Percentiles rank a stretch among this genome's conserved stretches.
These are phyloP conservation scores for Metarhizium anisopliae DNA, from an alignment of 2,329 filamentous ascomycete genomes.

Conservation along the genomic window DNA sequence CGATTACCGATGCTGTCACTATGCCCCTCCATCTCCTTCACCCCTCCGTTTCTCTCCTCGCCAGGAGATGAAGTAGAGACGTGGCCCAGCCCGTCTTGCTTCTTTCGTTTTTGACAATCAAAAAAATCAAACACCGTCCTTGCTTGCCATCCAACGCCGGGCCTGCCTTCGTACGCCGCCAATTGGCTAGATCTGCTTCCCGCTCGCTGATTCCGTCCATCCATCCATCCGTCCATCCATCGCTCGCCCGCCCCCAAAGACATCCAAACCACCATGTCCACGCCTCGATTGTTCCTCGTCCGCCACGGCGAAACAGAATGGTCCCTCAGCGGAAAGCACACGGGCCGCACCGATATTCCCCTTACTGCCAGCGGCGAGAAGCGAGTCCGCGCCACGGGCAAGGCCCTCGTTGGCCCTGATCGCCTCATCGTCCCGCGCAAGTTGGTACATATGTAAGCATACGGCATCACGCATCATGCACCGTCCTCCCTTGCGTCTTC, in stretches of 20 bases:
- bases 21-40: no score
- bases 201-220: neutral
- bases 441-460: constrained; percentile 68
- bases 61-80: no score
- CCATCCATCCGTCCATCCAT: neutral
- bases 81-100: no score
- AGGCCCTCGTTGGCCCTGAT: constrained; percentile 75
- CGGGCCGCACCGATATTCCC: constrained; percentile 76
- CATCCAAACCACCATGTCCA: constrained; percentile 20
- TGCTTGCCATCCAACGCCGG: no score
- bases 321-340: constrained; percentile 81
- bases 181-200: neutral
- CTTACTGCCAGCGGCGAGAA: constrained; percentile 75
- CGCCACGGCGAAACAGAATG: constrained; percentile 95
- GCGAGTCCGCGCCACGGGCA: constrained; percentile 66
- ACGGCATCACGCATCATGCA: neutral
- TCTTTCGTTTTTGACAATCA: no score
- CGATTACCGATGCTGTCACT: no score
- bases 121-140: no score
- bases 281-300: constrained; percentile 70
- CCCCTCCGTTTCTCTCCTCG: no score
- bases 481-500: neutral
- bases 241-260: neutral
- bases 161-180: neutral
- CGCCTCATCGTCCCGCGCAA: constrained; percentile 76